Percentiles rank a stretch among this genome's conserved stretches.
Conservation (phyloP, 2,329 filamentous ascomycete species). For the Cadophora sp. region DNA sequence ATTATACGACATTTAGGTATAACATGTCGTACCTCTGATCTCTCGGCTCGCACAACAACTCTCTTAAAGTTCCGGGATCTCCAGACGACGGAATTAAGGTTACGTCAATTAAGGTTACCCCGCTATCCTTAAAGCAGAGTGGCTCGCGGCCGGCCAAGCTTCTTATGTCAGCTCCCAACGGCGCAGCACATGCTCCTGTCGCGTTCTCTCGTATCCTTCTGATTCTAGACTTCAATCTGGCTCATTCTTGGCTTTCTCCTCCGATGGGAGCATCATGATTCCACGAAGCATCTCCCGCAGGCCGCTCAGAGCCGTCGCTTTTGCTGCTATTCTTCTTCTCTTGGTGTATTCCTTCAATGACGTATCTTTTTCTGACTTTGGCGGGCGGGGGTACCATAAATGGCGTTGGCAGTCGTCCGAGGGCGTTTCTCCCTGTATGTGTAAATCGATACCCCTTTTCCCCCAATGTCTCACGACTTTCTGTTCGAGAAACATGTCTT, state of each 20-base stretch:
- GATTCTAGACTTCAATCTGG: not conserved
- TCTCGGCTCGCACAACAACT: too few species aligned
- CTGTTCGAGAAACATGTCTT: not conserved
- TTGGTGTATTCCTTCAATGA: not conserved
- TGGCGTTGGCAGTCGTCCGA: conserved; percentile 10
- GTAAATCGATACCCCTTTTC: conserved; percentile 3
- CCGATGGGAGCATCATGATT: conserved; percentile 9
- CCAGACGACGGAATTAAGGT: not conserved
- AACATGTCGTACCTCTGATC: too few species aligned
- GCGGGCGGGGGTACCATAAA: conserved; percentile 5
- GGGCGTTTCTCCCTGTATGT: conserved; percentile 10
- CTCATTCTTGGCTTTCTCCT: not conserved
- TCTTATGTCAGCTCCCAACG: conserved; percentile 1
- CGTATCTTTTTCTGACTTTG: not conserved
- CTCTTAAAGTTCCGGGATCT: not conserved
- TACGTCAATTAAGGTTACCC: not conserved
- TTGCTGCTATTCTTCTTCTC: conserved; percentile 7
- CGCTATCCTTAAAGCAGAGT: not conserved
- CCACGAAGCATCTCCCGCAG: conserved; percentile 12
- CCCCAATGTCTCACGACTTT: not conserved
- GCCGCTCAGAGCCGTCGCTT: conserved; percentile 8
- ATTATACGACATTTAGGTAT: too few species aligned
- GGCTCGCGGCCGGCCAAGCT: not conserved
- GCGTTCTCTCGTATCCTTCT: not conserved
- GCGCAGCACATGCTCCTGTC: not conserved